Evolutionary conservation across 192 early-diverging fungal genomes (phyloP).

Genomic region (Lobulomyces angularis): DNA sequence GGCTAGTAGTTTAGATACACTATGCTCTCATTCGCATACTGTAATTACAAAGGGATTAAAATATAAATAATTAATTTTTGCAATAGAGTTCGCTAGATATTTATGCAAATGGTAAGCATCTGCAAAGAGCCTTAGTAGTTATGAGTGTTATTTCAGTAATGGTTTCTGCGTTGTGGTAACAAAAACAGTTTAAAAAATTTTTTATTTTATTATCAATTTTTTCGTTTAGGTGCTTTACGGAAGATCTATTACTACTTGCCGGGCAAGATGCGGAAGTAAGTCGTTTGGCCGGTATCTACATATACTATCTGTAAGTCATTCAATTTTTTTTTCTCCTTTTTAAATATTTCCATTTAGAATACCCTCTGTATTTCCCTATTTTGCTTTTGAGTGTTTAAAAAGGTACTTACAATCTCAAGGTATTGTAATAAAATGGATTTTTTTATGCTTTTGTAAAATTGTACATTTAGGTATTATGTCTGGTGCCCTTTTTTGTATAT

Average conservation of each 20-base stretch:
- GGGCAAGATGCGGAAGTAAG: slow-evolving; percentile 68
- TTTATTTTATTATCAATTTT: not conserved
- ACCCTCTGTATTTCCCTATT: not conserved
- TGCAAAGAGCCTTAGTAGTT: slow-evolving; percentile 61
- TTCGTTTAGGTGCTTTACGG: slow-evolving; percentile 41
- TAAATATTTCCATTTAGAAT: too few species aligned
- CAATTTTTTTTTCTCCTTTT: too few species aligned
- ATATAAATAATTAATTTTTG: too few species aligned
- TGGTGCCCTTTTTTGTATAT: slow-evolving; percentile 59
- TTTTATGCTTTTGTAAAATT: not conserved
- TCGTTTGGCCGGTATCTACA: slow-evolving; percentile 41
- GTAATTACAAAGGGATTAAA: slow-evolving; percentile 11
- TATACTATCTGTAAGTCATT: slow-evolving; percentile 59
- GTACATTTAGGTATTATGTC: slow-evolving; percentile 57
- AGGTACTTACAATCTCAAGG: too few species aligned
- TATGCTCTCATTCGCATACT: slow-evolving; percentile 34
- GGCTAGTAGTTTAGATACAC: slow-evolving; percentile 37
- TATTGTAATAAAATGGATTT: too few species aligned
- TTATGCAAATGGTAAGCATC: slow-evolving; percentile 32
- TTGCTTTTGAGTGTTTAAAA: not conserved
- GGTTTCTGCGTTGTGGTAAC: slow-evolving; percentile 50
- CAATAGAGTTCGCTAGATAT: too few species aligned
- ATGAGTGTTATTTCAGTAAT: slow-evolving; percentile 55
- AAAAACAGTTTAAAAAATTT: too few species aligned
- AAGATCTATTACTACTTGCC: slow-evolving; percentile 48